Conservation (phyloP, 805 yeast species). For the Teunomyces tritomae region DNA sequence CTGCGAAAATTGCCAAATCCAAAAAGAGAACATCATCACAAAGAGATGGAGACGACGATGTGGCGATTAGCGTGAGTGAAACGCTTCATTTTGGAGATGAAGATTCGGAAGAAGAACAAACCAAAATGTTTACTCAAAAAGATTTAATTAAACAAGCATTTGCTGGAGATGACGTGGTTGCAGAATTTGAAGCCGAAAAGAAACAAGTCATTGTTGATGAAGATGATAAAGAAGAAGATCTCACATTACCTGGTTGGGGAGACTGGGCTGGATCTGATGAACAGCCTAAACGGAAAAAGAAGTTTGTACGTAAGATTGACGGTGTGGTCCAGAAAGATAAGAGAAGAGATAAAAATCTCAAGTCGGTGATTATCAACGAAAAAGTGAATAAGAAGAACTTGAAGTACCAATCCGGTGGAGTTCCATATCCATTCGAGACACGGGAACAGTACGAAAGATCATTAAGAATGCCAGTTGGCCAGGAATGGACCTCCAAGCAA, state of each 20-base stretch:
- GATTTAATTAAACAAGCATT: slow-evolving; percentile 87
- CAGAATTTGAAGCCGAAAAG: slow-evolving; percentile 79
- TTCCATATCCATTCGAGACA: slow-evolving; percentile 92
- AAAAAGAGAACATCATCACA: slow-evolving; percentile 33
- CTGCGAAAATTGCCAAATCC: slow-evolving; percentile 37
- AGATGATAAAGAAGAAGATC: slow-evolving; percentile 82
- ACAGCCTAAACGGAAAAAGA: slow-evolving; percentile 48
- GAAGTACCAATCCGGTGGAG: slow-evolving; percentile 84
- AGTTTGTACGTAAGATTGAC: slow-evolving; percentile 64
- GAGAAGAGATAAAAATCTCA: slow-evolving; percentile 73
- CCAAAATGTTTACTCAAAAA: slow-evolving; percentile 67
- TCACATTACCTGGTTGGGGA: slow-evolving; percentile 96
- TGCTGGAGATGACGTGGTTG: slow-evolving; percentile 94
- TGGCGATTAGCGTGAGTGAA: slow-evolving; percentile 47
- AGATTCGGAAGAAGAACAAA: slow-evolving; percentile 41
- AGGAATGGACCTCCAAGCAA: slow-evolving; percentile 89
- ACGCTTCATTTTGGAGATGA: slow-evolving; percentile 52
- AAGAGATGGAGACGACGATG: slow-evolving; percentile 35
- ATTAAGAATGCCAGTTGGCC: slow-evolving; percentile 93
- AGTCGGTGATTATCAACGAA: slow-evolving; percentile 88
- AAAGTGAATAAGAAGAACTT: slow-evolving; percentile 76
- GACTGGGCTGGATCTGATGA: slow-evolving; percentile 80
- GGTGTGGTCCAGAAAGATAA: slow-evolving; percentile 73
- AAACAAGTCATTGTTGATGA: slow-evolving; percentile 64
- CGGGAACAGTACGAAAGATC: slow-evolving; percentile 94